phyloP scores from a whole-genome alignment of 306 rosid genomes.

The barrel medic (Medicago truncatula) region DNA sequence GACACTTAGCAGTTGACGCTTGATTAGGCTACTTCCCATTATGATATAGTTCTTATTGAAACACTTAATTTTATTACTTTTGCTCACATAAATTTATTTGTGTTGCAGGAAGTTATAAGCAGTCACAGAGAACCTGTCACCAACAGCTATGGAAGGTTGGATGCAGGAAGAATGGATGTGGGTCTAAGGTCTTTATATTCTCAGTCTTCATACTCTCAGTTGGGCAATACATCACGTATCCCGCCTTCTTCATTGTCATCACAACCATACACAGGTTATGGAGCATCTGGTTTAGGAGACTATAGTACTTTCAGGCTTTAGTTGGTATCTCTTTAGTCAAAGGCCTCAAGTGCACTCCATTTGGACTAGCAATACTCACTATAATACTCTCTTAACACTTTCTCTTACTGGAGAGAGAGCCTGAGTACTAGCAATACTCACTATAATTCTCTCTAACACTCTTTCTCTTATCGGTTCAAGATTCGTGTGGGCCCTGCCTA shows the following conservation, averaged over 20 bases:
- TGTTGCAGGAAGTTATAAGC: conserved; percentile 74
- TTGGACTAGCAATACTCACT: conserved; percentile 8
- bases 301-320: conserved; percentile 78
- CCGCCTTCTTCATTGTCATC: conserved; percentile 72
- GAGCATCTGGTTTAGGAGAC: conserved; percentile 76
- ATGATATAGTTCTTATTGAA: conserved; percentile 16
- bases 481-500: background rate
- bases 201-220: conserved; percentile 67
- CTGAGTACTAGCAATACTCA: background rate
- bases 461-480: background rate
- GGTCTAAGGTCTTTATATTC: conserved; percentile 36
- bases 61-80: conserved; percentile 20
- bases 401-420: conserved; percentile 41
- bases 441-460: background rate
- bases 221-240: conserved; percentile 62
- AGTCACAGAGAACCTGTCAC: conserved; percentile 62
- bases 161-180: conserved; percentile 63
- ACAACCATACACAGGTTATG: conserved; percentile 68
- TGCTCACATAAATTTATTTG: conserved; percentile 30
- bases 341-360: conserved; percentile 37
- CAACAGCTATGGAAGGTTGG: conserved; percentile 67
- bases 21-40: conserved; percentile 19
- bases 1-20: conserved; percentile 3
- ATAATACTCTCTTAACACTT: conserved; percentile 34
- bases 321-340: conserved; percentile 33